Conservation (phyloP, 2,329 filamentous ascomycete species). For the Fusarium sp. region DNA sequence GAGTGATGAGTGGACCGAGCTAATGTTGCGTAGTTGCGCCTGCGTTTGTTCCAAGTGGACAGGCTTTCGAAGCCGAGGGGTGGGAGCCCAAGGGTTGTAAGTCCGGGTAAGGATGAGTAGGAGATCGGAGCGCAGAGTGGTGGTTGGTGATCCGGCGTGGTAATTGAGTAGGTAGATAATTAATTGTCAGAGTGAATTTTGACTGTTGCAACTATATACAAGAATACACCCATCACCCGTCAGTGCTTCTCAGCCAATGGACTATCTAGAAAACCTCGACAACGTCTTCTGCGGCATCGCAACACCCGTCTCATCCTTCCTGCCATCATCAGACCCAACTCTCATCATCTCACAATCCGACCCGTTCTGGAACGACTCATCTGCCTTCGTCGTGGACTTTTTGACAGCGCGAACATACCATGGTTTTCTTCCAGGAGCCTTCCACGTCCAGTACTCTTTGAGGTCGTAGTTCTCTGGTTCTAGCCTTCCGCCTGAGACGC, state of each 20-base stretch:
- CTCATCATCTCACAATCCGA: constrained; percentile 30
- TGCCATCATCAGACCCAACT: constrained; percentile 12
- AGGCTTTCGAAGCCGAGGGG: constrained; percentile 16
- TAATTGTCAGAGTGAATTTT: neutral
- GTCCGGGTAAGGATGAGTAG: neutral
- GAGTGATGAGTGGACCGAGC: too few relatives aligned
- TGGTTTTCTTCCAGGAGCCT: constrained; percentile 17
- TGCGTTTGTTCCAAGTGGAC: constrained; percentile 12
- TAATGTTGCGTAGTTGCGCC: too few relatives aligned
- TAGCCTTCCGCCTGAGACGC: constrained; percentile 17
- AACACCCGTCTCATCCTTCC: neutral
- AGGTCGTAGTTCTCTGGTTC: constrained; percentile 36
- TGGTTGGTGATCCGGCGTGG: too few relatives aligned
- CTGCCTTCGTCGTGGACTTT: neutral
- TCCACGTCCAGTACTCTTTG: constrained; percentile 44
- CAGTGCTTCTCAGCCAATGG: too few relatives aligned
- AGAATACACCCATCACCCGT: neutral
- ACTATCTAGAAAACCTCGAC: neutral
- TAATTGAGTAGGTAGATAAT: neutral
- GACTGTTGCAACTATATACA: neutral
- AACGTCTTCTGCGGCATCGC: neutral
- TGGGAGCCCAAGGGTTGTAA: neutral
- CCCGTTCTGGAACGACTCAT: neutral
- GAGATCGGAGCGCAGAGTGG: too few relatives aligned
- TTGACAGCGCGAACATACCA: constrained; percentile 29